Evolutionary conservation across 1,284 basidiomycete species (phyloP), one percentile per base, ranked within the genome.

Genomic region (Coniophora puteana): DNA sequence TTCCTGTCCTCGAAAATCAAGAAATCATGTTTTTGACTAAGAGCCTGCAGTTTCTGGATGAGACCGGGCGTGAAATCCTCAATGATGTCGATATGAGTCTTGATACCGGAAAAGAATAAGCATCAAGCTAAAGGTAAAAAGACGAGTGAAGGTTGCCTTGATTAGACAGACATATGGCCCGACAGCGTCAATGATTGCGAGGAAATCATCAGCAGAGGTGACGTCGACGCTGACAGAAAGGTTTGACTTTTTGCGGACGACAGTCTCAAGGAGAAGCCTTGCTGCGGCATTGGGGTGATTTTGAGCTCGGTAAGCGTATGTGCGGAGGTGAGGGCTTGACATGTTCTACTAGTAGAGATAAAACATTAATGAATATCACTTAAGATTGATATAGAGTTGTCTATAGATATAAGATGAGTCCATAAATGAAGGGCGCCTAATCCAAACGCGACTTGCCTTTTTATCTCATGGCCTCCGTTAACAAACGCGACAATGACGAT

Each of bases 1-100:
- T 99, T 99, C 52, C 96, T 76, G 69, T 99, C 96, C 67, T 99
- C 95, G 52, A 99, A 99, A 58, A 98, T 95, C 43, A 97, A 65
- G 66, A 99, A 99, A 57, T 98, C 91, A 52, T 96, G 83, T 62
- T 89, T 85, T 36, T 68, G 59, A 57, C 86, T 84, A 10, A 99
- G 77, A 34, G 69, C 68, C 45, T 81, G 72, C 30, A 99, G 73
- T 46, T 79, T 71, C 23, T 80, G 67, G 41, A 95, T 78, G 32
- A 98, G 67, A 12, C 78, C 77, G 14, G 69, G 65, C 28, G 93
- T 83, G 58, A 95, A 99, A 65, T 99, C 93, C 53, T 93, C 84
- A 38, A 99, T 76, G 50, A 99, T 90, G 63, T 99, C 96, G 50
- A 98, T 81, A 64, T 99, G 96, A 1, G 96, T 99, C 94, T 98